A percentile compares a stretch with the other conserved stretches of the same genome.
Evolutionary conservation across 805 yeast genomes (phyloP).

Genomic region (Cyberlindnera xylosilytica): DNA sequence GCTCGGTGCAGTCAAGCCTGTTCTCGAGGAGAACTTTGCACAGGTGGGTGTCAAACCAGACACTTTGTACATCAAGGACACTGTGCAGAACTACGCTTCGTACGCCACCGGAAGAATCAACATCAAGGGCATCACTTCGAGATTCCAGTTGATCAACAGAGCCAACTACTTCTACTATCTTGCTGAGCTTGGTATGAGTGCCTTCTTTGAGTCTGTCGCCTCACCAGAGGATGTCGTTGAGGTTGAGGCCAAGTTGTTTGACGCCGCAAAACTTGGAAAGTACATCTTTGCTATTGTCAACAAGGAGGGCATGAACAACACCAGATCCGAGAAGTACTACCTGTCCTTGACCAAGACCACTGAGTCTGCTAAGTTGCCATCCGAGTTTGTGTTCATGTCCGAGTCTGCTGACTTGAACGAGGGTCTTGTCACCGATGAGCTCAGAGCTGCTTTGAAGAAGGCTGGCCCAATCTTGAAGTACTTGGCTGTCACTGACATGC

Average conservation of each 20-base stretch:
- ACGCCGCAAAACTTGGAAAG: conserved; percentile 37
- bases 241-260: conserved; percentile 54
- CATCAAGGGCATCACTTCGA: conserved; percentile 58
- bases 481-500: conserved; percentile 82
- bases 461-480: conserved; percentile 52
- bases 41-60: conserved; percentile 63
- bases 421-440: conserved; percentile 47
- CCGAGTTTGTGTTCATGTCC: conserved; percentile 80
- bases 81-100: conserved; percentile 51
- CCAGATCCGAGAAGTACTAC: conserved; percentile 75
- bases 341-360: conserved; percentile 80
- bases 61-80: conserved; percentile 55
- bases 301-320: conserved; percentile 74
- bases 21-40: conserved; percentile 64
- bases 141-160: conserved; percentile 69
- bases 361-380: conserved; percentile 68
- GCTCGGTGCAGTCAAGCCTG: conserved; percentile 47
- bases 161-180: conserved; percentile 70
- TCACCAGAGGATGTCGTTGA: conserved; percentile 58
- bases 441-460: conserved; percentile 42
- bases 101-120: conserved; percentile 90
- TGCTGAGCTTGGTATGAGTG: conserved; percentile 59
- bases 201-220: conserved; percentile 53
- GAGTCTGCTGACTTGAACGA: conserved; percentile 83
- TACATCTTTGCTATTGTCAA: conserved; percentile 83